Evolutionary conservation across 225 moss, liverwort and hornwort species (phyloP).

Genomic region (Ulota crispa): DNA sequence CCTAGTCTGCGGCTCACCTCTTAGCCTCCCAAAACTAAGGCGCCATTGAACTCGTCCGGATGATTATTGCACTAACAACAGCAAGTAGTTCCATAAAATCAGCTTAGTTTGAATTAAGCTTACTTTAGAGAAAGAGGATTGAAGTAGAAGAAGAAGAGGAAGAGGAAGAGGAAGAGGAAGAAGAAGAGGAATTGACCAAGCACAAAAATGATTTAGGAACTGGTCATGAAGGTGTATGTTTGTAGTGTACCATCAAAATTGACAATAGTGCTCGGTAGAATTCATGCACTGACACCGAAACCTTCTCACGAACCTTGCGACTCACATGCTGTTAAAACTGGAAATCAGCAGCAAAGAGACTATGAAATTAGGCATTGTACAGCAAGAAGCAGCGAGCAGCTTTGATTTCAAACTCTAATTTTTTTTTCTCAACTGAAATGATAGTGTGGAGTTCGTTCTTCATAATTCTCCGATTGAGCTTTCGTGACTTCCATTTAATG

Average conservation of each 20-base stretch:
- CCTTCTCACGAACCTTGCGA: not conserved
- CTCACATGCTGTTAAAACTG: not conserved
- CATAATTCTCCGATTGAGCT: not conserved
- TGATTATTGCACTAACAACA: not conserved
- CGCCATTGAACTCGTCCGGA: not conserved
- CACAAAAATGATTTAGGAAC: not conserved
- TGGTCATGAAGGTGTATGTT: not conserved
- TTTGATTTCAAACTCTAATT: not conserved
- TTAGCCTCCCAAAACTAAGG: not conserved
- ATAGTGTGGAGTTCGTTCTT: not conserved
- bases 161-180: not conserved
- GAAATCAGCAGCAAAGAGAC: not conserved
- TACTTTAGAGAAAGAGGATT: not conserved
- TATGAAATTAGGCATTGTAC: not conserved
- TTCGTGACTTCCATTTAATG: not conserved
- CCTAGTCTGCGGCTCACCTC: slow-evolving; percentile 35
- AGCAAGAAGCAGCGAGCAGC: not conserved
- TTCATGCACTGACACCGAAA: not conserved
- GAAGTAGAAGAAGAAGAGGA: not conserved
- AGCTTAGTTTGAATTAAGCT: not conserved
- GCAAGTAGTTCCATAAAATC: not conserved
- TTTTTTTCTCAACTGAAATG: not conserved
- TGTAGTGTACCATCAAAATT: not conserved
- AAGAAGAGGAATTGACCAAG: not conserved
- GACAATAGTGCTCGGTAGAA: not conserved